These are phyloP conservation scores for Scutellaria galericulata DNA, from an alignment of 257 asterid genomes.

Conservation along the genomic window DNA sequence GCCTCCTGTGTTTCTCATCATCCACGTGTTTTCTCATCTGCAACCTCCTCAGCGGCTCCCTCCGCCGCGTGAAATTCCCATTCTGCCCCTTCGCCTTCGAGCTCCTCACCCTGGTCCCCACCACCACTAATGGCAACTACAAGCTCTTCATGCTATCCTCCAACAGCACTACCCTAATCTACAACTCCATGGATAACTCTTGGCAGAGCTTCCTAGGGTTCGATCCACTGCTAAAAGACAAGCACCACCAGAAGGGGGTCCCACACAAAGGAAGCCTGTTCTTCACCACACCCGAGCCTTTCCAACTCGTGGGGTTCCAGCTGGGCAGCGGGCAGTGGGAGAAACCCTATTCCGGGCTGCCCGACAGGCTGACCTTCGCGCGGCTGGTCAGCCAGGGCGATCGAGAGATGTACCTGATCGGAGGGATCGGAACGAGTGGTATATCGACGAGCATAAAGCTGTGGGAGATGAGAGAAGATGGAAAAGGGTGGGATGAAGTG, in stretches of 20 bases:
- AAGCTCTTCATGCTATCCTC: slow-evolving; percentile 53
- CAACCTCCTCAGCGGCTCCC: slow-evolving; percentile 51
- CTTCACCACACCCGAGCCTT: slow-evolving; percentile 70
- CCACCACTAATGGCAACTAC: slow-evolving; percentile 34
- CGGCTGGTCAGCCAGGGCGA: slow-evolving; percentile 55
- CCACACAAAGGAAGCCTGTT: slow-evolving; percentile 42
- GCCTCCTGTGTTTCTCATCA: slow-evolving; percentile 58
- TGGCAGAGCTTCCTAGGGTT: slow-evolving; percentile 51
- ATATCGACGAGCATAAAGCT: slow-evolving; percentile 67
- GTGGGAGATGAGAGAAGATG: slow-evolving; percentile 63
- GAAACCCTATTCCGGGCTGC: slow-evolving; percentile 34
- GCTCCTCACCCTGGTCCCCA: slow-evolving; percentile 50
- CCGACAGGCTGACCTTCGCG: slow-evolving; percentile 51
- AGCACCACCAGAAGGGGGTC: slow-evolving; percentile 56
- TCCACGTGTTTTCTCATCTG: slow-evolving; percentile 50
- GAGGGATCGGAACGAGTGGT: slow-evolving; percentile 71
- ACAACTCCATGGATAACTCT: slow-evolving; percentile 39
- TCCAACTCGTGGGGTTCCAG: slow-evolving; percentile 37
- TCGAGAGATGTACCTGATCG: slow-evolving; percentile 55
- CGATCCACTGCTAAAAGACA: slow-evolving; percentile 37
- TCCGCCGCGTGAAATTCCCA: slow-evolving; percentile 54
- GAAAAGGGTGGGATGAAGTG: slow-evolving; percentile 53
- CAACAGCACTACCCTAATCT: slow-evolving; percentile 39
- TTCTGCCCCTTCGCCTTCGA: slow-evolving; percentile 47
- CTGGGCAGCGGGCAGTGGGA: slow-evolving; percentile 60